These are phyloP conservation scores for Dacryopinax primogenitus DNA, from an alignment of 768 basidiomycete genomes.

Conservation along the genomic window DNA sequence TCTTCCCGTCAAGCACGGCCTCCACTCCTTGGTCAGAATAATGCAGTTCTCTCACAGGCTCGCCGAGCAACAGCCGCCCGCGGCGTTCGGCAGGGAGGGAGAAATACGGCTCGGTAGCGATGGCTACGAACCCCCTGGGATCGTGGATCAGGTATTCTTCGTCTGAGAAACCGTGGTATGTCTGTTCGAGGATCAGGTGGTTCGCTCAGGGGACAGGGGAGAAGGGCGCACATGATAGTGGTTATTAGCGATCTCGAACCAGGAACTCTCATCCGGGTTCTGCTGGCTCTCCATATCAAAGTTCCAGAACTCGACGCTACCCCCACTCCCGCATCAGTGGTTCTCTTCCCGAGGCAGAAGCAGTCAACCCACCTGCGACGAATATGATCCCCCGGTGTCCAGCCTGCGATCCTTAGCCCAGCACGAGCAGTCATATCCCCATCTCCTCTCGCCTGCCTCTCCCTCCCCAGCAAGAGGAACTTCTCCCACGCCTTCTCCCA, in stretches of 20 bases:
- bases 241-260: conserved; percentile 4
- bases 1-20: conserved; percentile 26
- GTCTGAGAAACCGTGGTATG: conserved; percentile 3
- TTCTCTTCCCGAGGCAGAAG: not conserved
- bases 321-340: not conserved
- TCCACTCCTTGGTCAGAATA: not conserved
- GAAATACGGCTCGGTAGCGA: not conserved
- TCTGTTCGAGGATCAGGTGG: not conserved
- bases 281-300: conserved; percentile 10
- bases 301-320: conserved; percentile 5
- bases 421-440: conserved; percentile 7
- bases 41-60: not conserved
- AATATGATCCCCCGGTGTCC: not conserved
- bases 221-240: conserved; percentile 3
- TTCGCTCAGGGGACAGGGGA: not conserved
- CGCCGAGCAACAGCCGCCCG: not conserved
- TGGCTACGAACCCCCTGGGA: not conserved
- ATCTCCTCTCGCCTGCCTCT: not conserved
- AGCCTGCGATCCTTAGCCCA: not conserved
- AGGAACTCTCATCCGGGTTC: not conserved
- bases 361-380: not conserved
- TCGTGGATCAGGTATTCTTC: conserved; percentile 2
- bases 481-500: not conserved
- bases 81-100: not conserved
- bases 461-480: not conserved